Percentiles rank a stretch among this genome's conserved stretches.
Conservation (phyloP, 106 monocot species). For the Allium sativum region DNA sequence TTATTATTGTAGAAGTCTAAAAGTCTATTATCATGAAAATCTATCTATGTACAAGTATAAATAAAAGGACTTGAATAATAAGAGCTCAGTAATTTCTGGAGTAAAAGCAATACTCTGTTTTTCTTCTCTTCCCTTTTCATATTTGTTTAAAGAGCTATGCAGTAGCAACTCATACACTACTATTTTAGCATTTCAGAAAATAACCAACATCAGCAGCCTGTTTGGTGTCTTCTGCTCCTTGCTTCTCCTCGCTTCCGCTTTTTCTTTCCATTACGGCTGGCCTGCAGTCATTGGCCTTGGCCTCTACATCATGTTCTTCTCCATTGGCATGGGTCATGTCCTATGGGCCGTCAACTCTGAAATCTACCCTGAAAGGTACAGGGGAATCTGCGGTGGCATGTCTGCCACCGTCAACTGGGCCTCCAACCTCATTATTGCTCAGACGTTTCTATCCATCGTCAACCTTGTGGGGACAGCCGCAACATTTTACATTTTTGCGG, state of each 20-base stretch:
- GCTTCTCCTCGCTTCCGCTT: constrained; percentile 51
- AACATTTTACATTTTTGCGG: constrained; percentile 69
- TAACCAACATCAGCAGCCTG: too few species aligned
- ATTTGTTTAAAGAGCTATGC: too few species aligned
- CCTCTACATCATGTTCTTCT: constrained; percentile 73
- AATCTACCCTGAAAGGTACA: constrained; percentile 80
- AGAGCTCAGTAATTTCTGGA: too few species aligned
- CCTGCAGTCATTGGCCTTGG: constrained; percentile 69
- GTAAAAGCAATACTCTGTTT: too few species aligned
- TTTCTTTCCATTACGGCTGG: constrained; percentile 58
- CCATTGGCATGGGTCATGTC: constrained; percentile 95
- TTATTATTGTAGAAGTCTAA: too few species aligned
- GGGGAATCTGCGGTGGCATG: constrained; percentile 88
- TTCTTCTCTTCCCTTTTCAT: too few species aligned
- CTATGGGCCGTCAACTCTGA: constrained; percentile 98
- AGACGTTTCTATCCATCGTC: constrained; percentile 67
- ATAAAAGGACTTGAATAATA: too few species aligned
- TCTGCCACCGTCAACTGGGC: constrained; percentile 93
- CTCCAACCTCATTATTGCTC: constrained; percentile 79
- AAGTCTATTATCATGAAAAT: too few species aligned
- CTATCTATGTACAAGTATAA: too few species aligned
- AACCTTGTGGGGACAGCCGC: constrained; percentile 38
- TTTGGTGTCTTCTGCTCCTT: constrained; percentile 60
- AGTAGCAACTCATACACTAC: too few species aligned
- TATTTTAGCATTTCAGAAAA: too few species aligned